A percentile compares a stretch with the other conserved stretches of the same genome.
phyloP scores from a whole-genome alignment of 2,329 filamentous ascomycete species.

The Triangularia verruculosa region DNA sequence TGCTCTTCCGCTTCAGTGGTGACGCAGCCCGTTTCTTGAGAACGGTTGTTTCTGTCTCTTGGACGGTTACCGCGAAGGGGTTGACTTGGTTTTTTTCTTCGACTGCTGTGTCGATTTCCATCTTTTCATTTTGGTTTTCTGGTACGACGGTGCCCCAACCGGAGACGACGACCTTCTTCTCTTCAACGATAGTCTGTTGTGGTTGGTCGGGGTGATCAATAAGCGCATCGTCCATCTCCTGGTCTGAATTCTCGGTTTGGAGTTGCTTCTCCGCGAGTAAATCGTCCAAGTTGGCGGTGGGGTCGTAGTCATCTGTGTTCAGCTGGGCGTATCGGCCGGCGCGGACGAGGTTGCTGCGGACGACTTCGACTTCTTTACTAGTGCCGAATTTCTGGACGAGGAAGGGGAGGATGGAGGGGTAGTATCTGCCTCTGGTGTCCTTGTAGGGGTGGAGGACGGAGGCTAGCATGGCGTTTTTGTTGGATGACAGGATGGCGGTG shows the following conservation, averaged over 20 bases:
- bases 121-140: background rate
- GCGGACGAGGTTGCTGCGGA: slow-evolving; percentile 59
- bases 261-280: slow-evolving; percentile 18
- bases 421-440: slow-evolving; percentile 59
- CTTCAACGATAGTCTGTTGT: slow-evolving; percentile 10
- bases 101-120: background rate
- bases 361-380: slow-evolving; percentile 60
- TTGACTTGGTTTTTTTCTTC: background rate
- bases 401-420: slow-evolving; percentile 77
- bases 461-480: slow-evolving; percentile 71
- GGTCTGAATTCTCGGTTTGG: slow-evolving; percentile 6
- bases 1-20: slow-evolving; percentile 40
- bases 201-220: background rate
- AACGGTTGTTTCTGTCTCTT: background rate
- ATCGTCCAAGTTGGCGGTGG: slow-evolving; percentile 33
- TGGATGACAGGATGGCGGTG: slow-evolving; percentile 68
- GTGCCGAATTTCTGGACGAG: slow-evolving; percentile 63
- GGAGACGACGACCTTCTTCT: slow-evolving; percentile 18
- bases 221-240: background rate
- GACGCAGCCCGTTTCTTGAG: slow-evolving; percentile 12
- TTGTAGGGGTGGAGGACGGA: slow-evolving; percentile 77
- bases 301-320: slow-evolving; percentile 25
- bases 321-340: background rate
- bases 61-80: background rate
- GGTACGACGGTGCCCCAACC: background rate